Conservation (phyloP, 371 early-diverging fungal species). For the Mortierella sp. region DNA sequence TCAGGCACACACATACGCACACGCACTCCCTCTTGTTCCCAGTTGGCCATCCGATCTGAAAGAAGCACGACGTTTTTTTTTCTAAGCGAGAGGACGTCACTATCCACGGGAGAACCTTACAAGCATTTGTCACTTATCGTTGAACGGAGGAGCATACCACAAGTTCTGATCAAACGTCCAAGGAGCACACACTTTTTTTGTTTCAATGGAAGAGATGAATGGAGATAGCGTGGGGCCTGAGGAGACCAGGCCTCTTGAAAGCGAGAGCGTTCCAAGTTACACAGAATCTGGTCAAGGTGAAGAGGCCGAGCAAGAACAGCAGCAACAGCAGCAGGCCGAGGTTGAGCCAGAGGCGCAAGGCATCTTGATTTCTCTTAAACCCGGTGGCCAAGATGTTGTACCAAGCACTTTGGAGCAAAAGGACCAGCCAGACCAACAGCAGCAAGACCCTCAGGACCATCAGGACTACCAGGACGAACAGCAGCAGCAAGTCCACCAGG, state of each 20-base stretch:
- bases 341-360: neutral
- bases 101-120: neutral
- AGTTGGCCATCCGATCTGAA: conserved; percentile 11
- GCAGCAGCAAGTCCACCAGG: neutral
- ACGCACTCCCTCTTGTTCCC: neutral
- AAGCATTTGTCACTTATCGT: neutral
- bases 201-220: conserved; percentile 4
- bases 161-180: neutral
- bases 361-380: conserved; percentile 6
- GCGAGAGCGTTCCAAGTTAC: neutral
- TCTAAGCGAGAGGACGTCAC: neutral
- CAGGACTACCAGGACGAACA: neutral
- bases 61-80: neutral
- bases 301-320: neutral
- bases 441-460: neutral
- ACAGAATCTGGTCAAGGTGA: neutral
- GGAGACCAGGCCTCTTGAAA: neutral
- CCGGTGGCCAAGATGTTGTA: neutral
- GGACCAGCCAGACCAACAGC: conserved; percentile 1
- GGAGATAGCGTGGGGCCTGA: neutral
- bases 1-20: too few relatives aligned
- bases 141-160: neutral
- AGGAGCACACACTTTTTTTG: neutral
- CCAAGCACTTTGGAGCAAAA: neutral
- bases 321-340: neutral